These are phyloP conservation scores for Fusarium siculi DNA, from an alignment of 2,329 filamentous ascomycete genomes.

Conservation along the genomic window DNA sequence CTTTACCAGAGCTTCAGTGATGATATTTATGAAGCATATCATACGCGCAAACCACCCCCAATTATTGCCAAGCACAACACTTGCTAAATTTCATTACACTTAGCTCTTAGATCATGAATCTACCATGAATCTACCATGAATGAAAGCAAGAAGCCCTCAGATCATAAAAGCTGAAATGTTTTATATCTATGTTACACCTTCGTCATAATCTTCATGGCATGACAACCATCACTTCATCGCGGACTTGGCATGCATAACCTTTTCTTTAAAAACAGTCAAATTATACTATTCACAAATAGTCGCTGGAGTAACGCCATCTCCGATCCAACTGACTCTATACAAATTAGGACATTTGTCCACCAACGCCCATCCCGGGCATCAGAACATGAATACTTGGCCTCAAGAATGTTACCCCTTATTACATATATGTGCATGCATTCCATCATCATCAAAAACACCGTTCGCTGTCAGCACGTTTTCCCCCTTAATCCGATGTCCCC, in stretches of 20 bases:
- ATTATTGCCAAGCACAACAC: neutral
- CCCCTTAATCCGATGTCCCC: constrained; percentile 25
- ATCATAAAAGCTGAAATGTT: neutral
- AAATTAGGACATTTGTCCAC: constrained; percentile 26
- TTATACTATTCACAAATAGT: constrained; percentile 36
- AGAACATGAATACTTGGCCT: constrained; percentile 33
- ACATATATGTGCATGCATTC: constrained; percentile 38
- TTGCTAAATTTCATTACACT: neutral
- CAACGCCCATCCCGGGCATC: constrained; percentile 18
- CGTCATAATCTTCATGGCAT: neutral
- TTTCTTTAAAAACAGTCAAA: constrained; percentile 8
- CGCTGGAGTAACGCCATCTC: constrained; percentile 36
- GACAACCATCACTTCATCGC: neutral
- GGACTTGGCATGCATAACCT: neutral
- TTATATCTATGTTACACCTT: neutral
- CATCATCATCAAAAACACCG: constrained; percentile 37
- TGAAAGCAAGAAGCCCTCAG: no score
- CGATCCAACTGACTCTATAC: constrained; percentile 41
- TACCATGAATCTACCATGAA: no score
- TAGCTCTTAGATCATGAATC: neutral
- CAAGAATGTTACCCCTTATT: constrained; percentile 38
- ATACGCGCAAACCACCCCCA: neutral
- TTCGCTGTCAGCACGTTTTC: constrained; percentile 33
- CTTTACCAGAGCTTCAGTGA: no score
- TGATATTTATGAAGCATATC: neutral